Evolutionary conservation across 2,329 filamentous ascomycete species (phyloP), one percentile per base, ranked within the genome.

Genomic region (Pleoardoris graminearum): DNA sequence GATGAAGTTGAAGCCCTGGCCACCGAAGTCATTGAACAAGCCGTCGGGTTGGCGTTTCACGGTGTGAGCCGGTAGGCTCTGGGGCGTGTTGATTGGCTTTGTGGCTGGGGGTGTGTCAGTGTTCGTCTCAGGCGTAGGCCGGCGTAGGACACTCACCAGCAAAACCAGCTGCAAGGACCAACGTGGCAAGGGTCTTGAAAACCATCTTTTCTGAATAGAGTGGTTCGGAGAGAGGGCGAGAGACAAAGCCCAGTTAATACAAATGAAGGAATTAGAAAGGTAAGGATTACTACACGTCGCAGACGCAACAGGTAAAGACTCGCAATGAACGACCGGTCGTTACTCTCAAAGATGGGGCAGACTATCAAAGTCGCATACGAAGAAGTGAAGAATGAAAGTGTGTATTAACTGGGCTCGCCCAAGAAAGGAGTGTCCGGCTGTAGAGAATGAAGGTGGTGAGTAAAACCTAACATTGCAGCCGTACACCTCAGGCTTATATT

Each of bases 281-380:
- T 36, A 47, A 50, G 17, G 16, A 42, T 59, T 61, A 65, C 25
- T n/a, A n/a, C 60, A 67, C 62, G 67, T 71, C 67, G 57, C 67
- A 68, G 67, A 70, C 66, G 66, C 58, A 56, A 54, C 59, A 32
- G 17, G 50, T 14, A 19, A 10, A 29, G 27, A 33, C 30, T 33
- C 47, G 22, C 7, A 51, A 54, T 17, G 44, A 62, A 62, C 58
- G 55, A 55, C 55, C 51, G 58, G 50, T 53, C 54, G 48, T 58
- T 50, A 50, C 42, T 36, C 17, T 36, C n/a, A 3, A 36, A 36
- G 4, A 44, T 32, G 55, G 42, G 32, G 63, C 64, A 60, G 66
- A 71, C 68, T 71, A 61, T 71, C 68, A 71, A 71, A 71, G 68
- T 62, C 67, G 63, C 63, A 36, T 55, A 27, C 10, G 25, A 55